Percentiles rank a stretch among this genome's conserved stretches.
Conservation (phyloP, 2,329 filamentous ascomycete genomes). For the Penicillium sp. region DNA sequence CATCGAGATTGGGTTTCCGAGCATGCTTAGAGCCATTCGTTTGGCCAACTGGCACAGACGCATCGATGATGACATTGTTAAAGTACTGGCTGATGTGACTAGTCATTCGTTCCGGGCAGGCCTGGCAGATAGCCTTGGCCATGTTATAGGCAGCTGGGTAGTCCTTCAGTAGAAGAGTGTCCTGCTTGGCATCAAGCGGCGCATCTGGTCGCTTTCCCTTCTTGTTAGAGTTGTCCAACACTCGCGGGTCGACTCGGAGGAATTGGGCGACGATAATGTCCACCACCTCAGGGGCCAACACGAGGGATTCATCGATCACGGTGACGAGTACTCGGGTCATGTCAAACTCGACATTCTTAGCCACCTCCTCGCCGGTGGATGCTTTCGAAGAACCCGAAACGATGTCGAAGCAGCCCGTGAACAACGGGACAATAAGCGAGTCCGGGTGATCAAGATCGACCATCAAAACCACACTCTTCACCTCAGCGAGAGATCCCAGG, state of each 20-base stretch:
- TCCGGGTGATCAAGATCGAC: slow-evolving; percentile 83
- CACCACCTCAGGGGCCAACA: slow-evolving; percentile 75
- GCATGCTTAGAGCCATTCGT: slow-evolving; percentile 52
- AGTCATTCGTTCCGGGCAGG: slow-evolving; percentile 88
- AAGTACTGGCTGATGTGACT: slow-evolving; percentile 95
- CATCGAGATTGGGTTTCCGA: slow-evolving; percentile 53
- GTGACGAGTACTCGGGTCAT: slow-evolving; percentile 83
- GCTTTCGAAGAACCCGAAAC: slow-evolving; percentile 74
- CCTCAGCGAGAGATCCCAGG: slow-evolving; percentile 79
- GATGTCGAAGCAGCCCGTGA: slow-evolving; percentile 88
- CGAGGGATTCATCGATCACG: slow-evolving; percentile 79
- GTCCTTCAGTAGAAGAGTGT: slow-evolving; percentile 78
- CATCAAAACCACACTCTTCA: slow-evolving; percentile 91
- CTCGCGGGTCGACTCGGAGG: slow-evolving; percentile 74
- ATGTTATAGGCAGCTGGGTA: slow-evolving; percentile 93
- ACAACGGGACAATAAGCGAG: slow-evolving; percentile 73
- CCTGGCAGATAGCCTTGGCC: slow-evolving; percentile 90
- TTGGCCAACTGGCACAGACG: slow-evolving; percentile 60
- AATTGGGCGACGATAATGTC: slow-evolving; percentile 97
- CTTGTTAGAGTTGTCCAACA: slow-evolving; percentile 52
- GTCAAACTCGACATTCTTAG: slow-evolving; percentile 90
- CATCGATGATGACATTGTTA: slow-evolving; percentile 91
- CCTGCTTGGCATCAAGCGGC: slow-evolving; percentile 71
- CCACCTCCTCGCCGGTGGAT: slow-evolving; percentile 73
- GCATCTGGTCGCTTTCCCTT: slow-evolving; percentile 54